Percentiles rank a stretch among this genome's conserved stretches.
Evolutionary conservation across 2,329 filamentous ascomycete genomes (phyloP).

Genomic region (Colletotrichum endophyticum): DNA sequence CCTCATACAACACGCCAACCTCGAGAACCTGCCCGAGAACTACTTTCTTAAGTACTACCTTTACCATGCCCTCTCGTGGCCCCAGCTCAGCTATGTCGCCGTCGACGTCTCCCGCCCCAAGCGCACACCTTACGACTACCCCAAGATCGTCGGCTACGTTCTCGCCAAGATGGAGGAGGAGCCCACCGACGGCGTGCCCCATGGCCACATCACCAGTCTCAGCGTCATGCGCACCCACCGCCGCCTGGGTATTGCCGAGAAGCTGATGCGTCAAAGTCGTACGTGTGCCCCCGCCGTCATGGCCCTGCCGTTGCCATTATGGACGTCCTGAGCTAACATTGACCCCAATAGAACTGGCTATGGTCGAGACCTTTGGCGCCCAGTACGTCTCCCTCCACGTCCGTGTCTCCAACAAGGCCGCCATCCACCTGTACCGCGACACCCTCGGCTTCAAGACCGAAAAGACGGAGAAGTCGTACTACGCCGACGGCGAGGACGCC

Average conservation of each 20-base stretch:
- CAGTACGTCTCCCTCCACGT: slow-evolving; percentile 96
- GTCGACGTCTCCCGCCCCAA: slow-evolving; percentile 86
- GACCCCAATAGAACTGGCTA: slow-evolving; percentile 72
- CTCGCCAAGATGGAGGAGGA: slow-evolving; percentile 99
- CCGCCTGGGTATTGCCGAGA: slow-evolving; percentile 90
- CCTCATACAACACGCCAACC: slow-evolving; percentile 96
- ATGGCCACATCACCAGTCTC: slow-evolving; percentile 95
- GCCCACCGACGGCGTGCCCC: slow-evolving; percentile 84
- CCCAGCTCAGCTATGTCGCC: slow-evolving; percentile 94
- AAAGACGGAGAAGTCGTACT: slow-evolving; percentile 88
- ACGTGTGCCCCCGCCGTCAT: slow-evolving; percentile 42
- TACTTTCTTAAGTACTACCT: slow-evolving; percentile 99
- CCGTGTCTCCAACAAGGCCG: slow-evolving; percentile 89
- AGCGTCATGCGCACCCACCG: slow-evolving; percentile 97
- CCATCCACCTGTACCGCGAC: slow-evolving; percentile 89
- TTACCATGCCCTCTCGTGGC: slow-evolving; percentile 98
- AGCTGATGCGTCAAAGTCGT: slow-evolving; percentile 97
- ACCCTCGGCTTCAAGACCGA: slow-evolving; percentile 89
- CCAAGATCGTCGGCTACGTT: slow-evolving; percentile 99
- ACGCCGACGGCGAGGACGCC: slow-evolving; percentile 96
- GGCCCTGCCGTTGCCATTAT: background rate
- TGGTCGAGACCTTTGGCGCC: slow-evolving; percentile 93
- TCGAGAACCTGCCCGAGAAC: slow-evolving; percentile 98
- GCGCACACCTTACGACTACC: slow-evolving; percentile 83
- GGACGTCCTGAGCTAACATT: background rate